Evolutionary conservation across 1,139 yeast species (phyloP).

Genomic region (Geotrichum siamense): DNA sequence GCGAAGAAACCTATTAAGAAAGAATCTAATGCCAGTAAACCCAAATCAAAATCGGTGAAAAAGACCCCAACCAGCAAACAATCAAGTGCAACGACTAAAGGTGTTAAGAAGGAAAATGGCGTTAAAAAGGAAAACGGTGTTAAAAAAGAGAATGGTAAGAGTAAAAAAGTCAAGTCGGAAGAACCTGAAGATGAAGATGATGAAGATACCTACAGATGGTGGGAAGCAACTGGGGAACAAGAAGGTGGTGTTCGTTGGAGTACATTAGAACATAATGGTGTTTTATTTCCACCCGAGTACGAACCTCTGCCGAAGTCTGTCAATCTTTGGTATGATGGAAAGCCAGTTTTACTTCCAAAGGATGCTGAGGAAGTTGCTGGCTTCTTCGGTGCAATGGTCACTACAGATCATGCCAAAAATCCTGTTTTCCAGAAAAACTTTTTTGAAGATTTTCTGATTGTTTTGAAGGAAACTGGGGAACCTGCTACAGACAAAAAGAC

Average conservation of each 20-base stretch:
- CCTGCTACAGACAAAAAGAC: slow-evolving; percentile 37
- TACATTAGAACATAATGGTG: slow-evolving; percentile 80
- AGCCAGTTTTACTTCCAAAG: slow-evolving; percentile 62
- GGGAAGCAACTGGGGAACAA: slow-evolving; percentile 64
- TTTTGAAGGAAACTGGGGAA: slow-evolving; percentile 64
- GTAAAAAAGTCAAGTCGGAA: slow-evolving; percentile 16
- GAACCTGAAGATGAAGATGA: slow-evolving; percentile 32
- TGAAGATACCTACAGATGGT: slow-evolving; percentile 66
- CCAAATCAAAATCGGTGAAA: not conserved
- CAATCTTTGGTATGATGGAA: slow-evolving; percentile 66
- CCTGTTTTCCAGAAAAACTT: slow-evolving; percentile 83
- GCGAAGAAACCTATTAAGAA: slow-evolving; percentile 9
- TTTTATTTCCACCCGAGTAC: slow-evolving; percentile 86
- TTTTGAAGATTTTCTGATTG: slow-evolving; percentile 66
- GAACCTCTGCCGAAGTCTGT: slow-evolving; percentile 79
- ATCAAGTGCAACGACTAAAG: slow-evolving; percentile 10
- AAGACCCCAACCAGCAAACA: slow-evolving; percentile 13
- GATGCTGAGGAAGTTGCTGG: slow-evolving; percentile 97
- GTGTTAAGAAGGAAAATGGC: slow-evolving; percentile 14
- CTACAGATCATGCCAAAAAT: slow-evolving; percentile 82
- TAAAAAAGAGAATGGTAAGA: slow-evolving; percentile 10
- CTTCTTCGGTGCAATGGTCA: slow-evolving; percentile 81
- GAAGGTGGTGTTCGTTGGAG: slow-evolving; percentile 84
- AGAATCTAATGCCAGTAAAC: slow-evolving; percentile 6
- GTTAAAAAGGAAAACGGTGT: not conserved